Evolutionary conservation across 2,329 filamentous ascomycete genomes (phyloP).

Genomic region (Hypoxylon sp.): DNA sequence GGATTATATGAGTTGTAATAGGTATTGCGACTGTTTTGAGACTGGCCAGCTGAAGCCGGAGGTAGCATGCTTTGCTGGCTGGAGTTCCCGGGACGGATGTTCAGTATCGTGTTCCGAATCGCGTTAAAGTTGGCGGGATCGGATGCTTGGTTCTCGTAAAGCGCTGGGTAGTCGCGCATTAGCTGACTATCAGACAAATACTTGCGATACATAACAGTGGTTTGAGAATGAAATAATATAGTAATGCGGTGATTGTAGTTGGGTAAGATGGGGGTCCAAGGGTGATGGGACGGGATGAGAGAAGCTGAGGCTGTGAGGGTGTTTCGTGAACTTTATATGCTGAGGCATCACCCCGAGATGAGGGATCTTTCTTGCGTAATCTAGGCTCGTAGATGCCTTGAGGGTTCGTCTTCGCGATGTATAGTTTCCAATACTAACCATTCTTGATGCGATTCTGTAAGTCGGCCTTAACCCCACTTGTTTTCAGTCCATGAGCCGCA

Average conservation of each 20-base stretch:
- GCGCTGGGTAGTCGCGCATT: constrained; percentile 36
- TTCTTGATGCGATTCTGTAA: constrained; percentile 83
- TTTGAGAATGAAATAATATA: neutral
- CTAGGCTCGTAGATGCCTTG: neutral
- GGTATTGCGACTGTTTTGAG: constrained; percentile 15
- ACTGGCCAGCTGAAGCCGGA: constrained; percentile 23
- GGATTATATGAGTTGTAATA: constrained; percentile 31
- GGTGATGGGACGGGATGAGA: neutral
- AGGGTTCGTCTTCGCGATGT: neutral
- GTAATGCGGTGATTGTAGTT: neutral
- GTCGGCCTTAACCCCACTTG: constrained; percentile 87
- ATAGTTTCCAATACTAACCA: constrained; percentile 60
- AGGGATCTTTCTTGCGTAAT: constrained; percentile 3
- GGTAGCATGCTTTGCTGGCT: constrained; percentile 30
- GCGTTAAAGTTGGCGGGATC: constrained; percentile 32
- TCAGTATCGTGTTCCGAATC: constrained; percentile 41
- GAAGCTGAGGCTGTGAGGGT: too few relatives aligned
- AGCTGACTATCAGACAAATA: constrained; percentile 4
- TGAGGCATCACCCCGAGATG: neutral
- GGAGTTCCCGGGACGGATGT: constrained; percentile 23
- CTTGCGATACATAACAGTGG: neutral
- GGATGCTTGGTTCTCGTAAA: constrained; percentile 45
- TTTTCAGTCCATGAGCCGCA: constrained; percentile 78
- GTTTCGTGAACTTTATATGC: constrained; percentile 18
- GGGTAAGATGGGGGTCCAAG: constrained; percentile 9